Evolutionary conservation across 768 basidiomycete species (phyloP), one percentile per base, ranked within the genome.

Genomic region (Tephrocybe rancida): DNA sequence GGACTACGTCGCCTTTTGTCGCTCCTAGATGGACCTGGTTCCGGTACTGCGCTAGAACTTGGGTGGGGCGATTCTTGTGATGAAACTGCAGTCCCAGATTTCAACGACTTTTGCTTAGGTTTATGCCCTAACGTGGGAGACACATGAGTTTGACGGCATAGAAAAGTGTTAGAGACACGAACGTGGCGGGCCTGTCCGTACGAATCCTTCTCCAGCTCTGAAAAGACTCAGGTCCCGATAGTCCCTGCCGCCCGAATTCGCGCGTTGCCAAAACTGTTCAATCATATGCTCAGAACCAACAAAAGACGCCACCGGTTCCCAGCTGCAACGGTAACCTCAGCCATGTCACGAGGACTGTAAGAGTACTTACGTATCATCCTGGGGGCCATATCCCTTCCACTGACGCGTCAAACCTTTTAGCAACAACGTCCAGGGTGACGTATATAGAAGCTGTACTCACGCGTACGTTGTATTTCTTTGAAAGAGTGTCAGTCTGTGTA

Each of bases 261-360:
- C 61, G 56, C 79, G 72, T 60, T 78, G 58, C 82, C 81, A 77
- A 67, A 88, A 79, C 24, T 72, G 60, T 46, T 79, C 52, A 56
- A 87, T 27, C 14, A 88, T 73, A 45, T 83, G 74, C 57, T 84
- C 80, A 0, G 86, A 86, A 6, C 67, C 78, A 14, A 63, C 65
- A 55, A 90, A 88, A 8, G 85, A 86, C 47, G 80, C 73, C 7
- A 70, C 64, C 8, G 88, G 87, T 58, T 90, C 88, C 87, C 87
- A 89, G 9, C 87, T 89, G 56, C 5, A 44, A 16, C 21, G 19
- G 24, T 56, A 26, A 55, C 14, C 18, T 50, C 37, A 49, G 52
- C 44, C 27, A 43, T 22, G 50, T 48, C 48, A 35, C 21, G 11
- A 38, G 13, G 37, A 14, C 32, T 8, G 22, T 14, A 9, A 54